Evolutionary conservation across 805 yeast genomes (phyloP), one percentile per base, ranked within the genome.

Genomic region (Danielozyma ontarioensis): DNA sequence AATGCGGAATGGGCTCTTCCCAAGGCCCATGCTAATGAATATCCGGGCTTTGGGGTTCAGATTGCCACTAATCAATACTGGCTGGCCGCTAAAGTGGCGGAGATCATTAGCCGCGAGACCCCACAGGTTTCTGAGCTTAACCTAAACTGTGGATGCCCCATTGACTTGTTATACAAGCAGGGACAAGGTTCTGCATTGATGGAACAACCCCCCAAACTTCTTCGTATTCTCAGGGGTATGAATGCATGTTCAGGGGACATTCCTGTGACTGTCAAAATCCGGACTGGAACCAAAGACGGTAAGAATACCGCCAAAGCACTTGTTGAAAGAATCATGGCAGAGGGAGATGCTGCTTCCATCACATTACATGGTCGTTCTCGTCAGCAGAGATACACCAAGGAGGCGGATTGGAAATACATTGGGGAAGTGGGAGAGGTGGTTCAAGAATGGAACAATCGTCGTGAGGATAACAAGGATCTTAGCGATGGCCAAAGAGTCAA

Each of bases 1-100:
- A 87, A 87, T 54, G 77, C 95, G 2, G 99, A 93, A 58, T 93
- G 99, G 99, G 99, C 99, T 0, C 68, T 93, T 29, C 87, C 96
- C 14, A 84, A 89, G 50, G 93, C 95, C 4, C 97, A 93, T 55
- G 55, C 62, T 14, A 62, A 78, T 2, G 98, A 93, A 55, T 69
- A 72, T 34, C 95, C 90, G 4, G 93, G 93, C 0, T 93, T 82
- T 59, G 98, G 96, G 33, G 85, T 88, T 13, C 98, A 93, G 64
- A 76, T 93, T 26, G 97, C 97, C 3, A 76, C 95, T 15, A 67
- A 88, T 12, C 89, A 89, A 58, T 87, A 84, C 37, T 87, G 95
- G 94, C 94, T 88, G 48, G 95, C 95, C 2, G 76, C 87, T 17
- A 87, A 87, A 57, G 95, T 96, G 2, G 80, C 93, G n/a, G 96